Percentiles rank a stretch among this genome's conserved stretches.
Evolutionary conservation across 768 basidiomycete genomes (phyloP).

Genomic region (Termitomyces eurrhizus): DNA sequence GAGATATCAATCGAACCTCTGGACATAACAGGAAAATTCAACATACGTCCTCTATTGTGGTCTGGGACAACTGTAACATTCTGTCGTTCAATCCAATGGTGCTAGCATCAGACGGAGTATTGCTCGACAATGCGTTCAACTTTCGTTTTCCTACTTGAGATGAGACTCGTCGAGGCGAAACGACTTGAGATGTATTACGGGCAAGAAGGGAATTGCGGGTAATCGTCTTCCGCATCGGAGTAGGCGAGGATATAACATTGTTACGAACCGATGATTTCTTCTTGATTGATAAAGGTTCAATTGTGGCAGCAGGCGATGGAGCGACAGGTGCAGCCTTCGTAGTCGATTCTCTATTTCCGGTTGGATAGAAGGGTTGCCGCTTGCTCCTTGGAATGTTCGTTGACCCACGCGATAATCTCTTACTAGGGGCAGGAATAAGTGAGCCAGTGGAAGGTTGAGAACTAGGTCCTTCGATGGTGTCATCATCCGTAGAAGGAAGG

Average conservation of each 20-base stretch:
- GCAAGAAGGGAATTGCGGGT: constrained; percentile 53
- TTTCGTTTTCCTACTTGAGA: constrained; percentile 46
- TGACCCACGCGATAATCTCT: constrained; percentile 24
- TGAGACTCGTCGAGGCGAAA: constrained; percentile 52
- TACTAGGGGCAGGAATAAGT: constrained; percentile 17
- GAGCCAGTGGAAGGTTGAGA: constrained; percentile 19
- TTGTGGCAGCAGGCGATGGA: constrained; percentile 33
- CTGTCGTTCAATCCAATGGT: constrained; percentile 39
- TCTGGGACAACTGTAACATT: constrained; percentile 44
- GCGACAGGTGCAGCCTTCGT: constrained; percentile 39
- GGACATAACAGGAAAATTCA: background rate
- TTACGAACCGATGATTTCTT: constrained; percentile 70
- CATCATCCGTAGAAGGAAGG: constrained; percentile 44
- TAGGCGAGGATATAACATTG: constrained; percentile 34
- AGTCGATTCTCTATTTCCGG: constrained; percentile 48
- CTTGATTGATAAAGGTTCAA: constrained; percentile 82
- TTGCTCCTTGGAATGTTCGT: constrained; percentile 68
- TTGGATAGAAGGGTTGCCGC: constrained; percentile 60
- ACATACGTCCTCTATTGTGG: constrained; percentile 67
- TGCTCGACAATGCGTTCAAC: constrained; percentile 22
- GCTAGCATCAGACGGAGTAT: constrained; percentile 15
- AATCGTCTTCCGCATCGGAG: constrained; percentile 33
- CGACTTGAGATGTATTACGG: constrained; percentile 36
- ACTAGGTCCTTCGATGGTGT: constrained; percentile 33
- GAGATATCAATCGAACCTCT: background rate